Base-by-base conservation (phyloP, 495 filamentous ascomycete species). In the Xylaria flabelliformis region DNA sequence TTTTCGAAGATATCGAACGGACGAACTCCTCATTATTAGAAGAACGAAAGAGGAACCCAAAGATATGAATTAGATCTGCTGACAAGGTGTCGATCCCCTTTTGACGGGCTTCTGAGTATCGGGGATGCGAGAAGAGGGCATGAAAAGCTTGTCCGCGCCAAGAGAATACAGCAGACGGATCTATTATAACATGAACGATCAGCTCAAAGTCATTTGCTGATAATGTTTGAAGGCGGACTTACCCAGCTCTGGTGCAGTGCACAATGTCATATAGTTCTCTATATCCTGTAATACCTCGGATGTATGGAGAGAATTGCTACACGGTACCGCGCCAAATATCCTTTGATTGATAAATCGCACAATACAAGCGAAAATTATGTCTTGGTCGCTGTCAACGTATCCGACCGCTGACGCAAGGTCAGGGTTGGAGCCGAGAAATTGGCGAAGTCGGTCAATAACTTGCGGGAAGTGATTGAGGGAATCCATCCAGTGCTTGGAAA, bases 311-410 rank as follows among this genome's bases (percentile, higher is more conserved):
- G 34, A 1, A 42, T 44, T 44, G n/a, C 6, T 21, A 3, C 56
- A 59, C 1, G 56, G 56, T 21, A 21, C 19, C 32, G 4, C 36
- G 24, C 21, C 59, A 21, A 63, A 63, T 15, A 63, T 42, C 4
- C 29, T 63, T 13, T 26, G 0, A n/a, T 0, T 5, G 7, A 63
- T 44, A 9, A 63, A 63, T 12, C 59, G 59, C 24, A 63, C 3
- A 63, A 63, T 21, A 13, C 59, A 63, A 26, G 59, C 59, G 26
- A 3, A 21, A 26, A 63, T 12, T 44, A 63, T 63, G 24, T 63
- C 36, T 63, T 41, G 59, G 36, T 63, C 59, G 21, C 34, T 63
- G 21, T 26, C 59, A 12, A 0, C 1, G n/a, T 63, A 63, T 24
- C 59, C 59, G 17, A 63, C 4, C 4, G 36, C 59, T 13, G 34